Conservation (phyloP, 139 green algal species). For the Closterium sp. region DNA sequence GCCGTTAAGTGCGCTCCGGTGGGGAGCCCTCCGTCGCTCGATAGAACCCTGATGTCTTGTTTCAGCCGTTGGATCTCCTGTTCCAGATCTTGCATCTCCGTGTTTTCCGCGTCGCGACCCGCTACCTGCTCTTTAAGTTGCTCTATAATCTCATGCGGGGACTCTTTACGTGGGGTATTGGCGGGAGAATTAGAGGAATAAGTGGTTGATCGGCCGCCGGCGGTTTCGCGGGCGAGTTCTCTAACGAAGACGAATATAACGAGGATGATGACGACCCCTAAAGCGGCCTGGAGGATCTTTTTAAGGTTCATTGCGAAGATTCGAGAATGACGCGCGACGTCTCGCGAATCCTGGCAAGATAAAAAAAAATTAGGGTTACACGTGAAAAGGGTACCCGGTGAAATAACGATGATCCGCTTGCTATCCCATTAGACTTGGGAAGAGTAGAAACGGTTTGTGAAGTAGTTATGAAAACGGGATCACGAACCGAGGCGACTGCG, state of each 20-base stretch:
- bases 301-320: background rate
- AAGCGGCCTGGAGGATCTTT: background rate
- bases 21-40: background rate
- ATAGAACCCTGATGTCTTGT: background rate
- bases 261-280: background rate
- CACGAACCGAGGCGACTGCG: too few relatives aligned
- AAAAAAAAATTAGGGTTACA: background rate
- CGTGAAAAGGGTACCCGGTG: background rate
- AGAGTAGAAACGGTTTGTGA: too few relatives aligned
- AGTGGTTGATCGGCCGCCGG: background rate
- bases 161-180: background rate
- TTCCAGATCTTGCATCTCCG: background rate
- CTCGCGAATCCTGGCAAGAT: background rate
- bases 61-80: background rate
- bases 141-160: background rate
- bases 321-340: background rate
- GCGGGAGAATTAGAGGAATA: background rate
- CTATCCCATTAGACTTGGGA: background rate
- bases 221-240: background rate
- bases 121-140: background rate
- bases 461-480: too few relatives aligned
- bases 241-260: background rate
- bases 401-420: background rate
- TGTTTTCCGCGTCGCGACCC: background rate
- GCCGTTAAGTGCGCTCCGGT: background rate